phyloP scores from a whole-genome alignment of 305 asterid genomes.

The Solanum hybrid region DNA sequence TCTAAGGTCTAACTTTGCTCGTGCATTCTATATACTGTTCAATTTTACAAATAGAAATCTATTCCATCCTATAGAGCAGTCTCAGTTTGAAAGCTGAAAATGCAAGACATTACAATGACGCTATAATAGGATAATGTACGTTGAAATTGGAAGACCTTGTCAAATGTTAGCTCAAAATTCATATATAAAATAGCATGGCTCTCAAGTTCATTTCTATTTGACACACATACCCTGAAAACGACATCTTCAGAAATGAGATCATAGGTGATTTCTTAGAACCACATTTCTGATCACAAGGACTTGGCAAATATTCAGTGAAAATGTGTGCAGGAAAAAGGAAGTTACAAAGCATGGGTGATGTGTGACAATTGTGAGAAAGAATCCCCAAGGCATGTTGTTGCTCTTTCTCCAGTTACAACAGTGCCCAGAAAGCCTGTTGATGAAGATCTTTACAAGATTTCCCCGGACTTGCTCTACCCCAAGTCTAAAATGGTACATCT shows the following conservation, averaged over 20 bases:
- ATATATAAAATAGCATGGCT: background rate
- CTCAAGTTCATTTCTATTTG: background rate
- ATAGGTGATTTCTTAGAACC: background rate
- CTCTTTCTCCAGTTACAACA: background rate
- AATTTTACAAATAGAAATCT: background rate
- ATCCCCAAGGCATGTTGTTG: background rate
- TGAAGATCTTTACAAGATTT: constrained; percentile 17
- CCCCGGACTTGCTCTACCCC: background rate
- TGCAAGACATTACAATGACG: background rate
- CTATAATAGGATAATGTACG: background rate
- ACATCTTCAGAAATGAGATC: background rate
- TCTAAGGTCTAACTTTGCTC: background rate
- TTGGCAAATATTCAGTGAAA: background rate
- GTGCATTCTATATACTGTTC: background rate
- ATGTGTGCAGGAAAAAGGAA: background rate
- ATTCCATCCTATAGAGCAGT: background rate
- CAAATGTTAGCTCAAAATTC: background rate
- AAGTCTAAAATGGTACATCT: constrained; percentile 2
- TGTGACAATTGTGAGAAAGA: background rate
- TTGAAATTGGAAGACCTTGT: background rate
- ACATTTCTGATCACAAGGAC: background rate
- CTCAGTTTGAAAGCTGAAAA: background rate
- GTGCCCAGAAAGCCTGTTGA: constrained; percentile 10
- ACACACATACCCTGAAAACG: background rate
- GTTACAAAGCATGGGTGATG: background rate